These are phyloP conservation scores for Cardamine occulta DNA, from an alignment of 345 rosid species.

Conservation along the genomic window DNA sequence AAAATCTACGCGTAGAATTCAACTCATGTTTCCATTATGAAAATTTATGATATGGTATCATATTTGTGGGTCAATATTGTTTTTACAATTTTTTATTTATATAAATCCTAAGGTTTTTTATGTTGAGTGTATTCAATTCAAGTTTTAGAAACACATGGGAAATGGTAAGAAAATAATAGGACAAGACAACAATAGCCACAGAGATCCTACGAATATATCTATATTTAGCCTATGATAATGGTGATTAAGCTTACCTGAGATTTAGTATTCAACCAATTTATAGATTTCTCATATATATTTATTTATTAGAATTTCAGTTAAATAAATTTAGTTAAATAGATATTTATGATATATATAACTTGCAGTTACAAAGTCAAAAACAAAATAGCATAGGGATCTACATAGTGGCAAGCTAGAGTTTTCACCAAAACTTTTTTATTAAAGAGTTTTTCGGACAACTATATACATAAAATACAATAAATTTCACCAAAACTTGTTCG, in stretches of 20 bases:
- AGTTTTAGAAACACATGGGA: slow-evolving; percentile 32
- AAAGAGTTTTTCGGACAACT: too few species aligned
- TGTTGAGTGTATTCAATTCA: background rate
- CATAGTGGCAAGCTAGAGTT: background rate
- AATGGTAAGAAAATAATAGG: slow-evolving; percentile 17
- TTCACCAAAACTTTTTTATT: too few species aligned
- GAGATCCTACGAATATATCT: slow-evolving; percentile 21
- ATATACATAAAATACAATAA: too few species aligned
- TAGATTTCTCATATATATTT: background rate
- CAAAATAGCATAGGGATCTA: background rate
- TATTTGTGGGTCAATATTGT: slow-evolving; percentile 29
- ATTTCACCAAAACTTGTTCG: too few species aligned
- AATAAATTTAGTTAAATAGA: background rate
- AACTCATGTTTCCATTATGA: slow-evolving; percentile 40
- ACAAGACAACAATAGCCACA: slow-evolving; percentile 13
- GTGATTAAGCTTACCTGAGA: background rate
- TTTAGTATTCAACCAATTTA: background rate
- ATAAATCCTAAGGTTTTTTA: background rate
- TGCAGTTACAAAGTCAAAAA: background rate
- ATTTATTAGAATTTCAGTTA: background rate
- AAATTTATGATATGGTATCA: slow-evolving; percentile 33
- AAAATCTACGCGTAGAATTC: slow-evolving; percentile 31
- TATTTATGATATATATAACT: background rate
- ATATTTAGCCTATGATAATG: background rate
- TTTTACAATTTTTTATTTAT: background rate